phyloP scores from a whole-genome alignment of 1,139 yeast genomes.

The Nakaseomyces delphensis region DNA sequence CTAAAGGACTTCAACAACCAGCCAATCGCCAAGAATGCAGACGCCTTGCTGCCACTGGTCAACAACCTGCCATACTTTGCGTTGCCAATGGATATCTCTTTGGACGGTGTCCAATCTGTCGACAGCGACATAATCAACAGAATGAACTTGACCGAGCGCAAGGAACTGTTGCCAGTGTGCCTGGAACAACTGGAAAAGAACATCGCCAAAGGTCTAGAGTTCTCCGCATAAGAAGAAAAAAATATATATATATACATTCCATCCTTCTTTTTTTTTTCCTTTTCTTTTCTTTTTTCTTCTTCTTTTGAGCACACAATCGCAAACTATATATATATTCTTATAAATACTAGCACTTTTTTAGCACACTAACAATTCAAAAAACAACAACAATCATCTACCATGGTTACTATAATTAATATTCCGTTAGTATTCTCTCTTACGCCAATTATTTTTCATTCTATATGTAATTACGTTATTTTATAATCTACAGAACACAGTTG shows the following conservation, averaged over 20 bases:
- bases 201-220: slow-evolving; percentile 16
- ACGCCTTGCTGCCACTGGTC: slow-evolving; percentile 16
- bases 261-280: background rate
- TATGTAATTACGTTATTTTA: too few species aligned
- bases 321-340: slow-evolving; percentile 1
- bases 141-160: slow-evolving; percentile 44
- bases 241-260: background rate
- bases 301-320: too few species aligned
- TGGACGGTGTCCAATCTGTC: slow-evolving; percentile 49
- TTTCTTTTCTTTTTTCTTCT: background rate
- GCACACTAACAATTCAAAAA: background rate
- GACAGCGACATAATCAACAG: slow-evolving; percentile 44
- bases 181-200: slow-evolving; percentile 18
- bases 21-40: slow-evolving; percentile 34
- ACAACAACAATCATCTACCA: background rate
- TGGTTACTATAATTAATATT: too few species aligned
- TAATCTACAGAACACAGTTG: too few species aligned
- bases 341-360: background rate
- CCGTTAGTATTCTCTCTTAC: too few species aligned
- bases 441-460: too few species aligned
- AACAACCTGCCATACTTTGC: slow-evolving; percentile 52
- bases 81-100: slow-evolving; percentile 49
- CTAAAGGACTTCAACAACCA: slow-evolving; percentile 23
- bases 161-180: slow-evolving; percentile 23
- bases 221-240: slow-evolving; percentile 3